These are phyloP conservation scores for Lentinula edodes DNA, from an alignment of 768 basidiomycete species.

Conservation along the genomic window DNA sequence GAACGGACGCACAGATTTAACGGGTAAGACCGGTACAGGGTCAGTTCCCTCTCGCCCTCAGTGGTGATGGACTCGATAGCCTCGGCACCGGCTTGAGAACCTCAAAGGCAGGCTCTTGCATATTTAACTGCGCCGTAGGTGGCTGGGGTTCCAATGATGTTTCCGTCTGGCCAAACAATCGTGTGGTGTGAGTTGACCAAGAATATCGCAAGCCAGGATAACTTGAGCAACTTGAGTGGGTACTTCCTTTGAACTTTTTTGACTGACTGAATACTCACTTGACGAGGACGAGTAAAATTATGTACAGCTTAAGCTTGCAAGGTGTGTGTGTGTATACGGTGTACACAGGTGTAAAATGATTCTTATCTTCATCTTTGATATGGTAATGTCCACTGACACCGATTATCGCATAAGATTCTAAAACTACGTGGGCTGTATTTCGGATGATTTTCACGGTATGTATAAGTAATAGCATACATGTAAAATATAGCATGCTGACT, in stretches of 20 bases:
- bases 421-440: too few relatives aligned
- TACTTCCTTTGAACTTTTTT: neutral
- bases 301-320: too few relatives aligned
- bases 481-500: too few relatives aligned
- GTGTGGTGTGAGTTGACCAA: neutral
- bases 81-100: neutral
- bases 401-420: too few relatives aligned
- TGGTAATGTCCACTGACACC: too few relatives aligned
- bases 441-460: too few relatives aligned
- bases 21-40: neutral
- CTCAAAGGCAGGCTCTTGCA: neutral
- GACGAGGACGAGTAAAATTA: too few relatives aligned
- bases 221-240: neutral
- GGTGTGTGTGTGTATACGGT: too few relatives aligned
- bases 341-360: too few relatives aligned
- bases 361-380: too few relatives aligned
- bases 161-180: neutral
- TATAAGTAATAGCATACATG: too few relatives aligned
- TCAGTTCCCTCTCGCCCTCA: neutral
- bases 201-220: neutral
- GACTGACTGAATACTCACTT: too few relatives aligned
- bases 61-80: neutral
- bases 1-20: neutral
- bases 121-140: neutral
- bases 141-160: neutral